Evolutionary conservation across 2,329 filamentous ascomycete species (phyloP), one percentile per base, ranked within the genome.

Genomic region (Trichoderma arundinaceum): DNA sequence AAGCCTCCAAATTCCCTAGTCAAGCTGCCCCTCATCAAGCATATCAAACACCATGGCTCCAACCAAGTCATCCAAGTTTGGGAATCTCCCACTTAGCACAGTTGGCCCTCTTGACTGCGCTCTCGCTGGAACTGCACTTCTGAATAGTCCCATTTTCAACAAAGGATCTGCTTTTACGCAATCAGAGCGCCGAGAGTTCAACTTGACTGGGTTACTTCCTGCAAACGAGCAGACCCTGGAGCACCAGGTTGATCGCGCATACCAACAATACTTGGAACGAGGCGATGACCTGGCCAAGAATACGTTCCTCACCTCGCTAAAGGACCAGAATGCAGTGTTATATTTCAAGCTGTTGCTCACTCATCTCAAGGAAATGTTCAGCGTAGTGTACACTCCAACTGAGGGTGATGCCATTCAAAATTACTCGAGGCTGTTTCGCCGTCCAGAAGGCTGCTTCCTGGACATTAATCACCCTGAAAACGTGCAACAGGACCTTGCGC

Each of bases 361-460:
- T 4, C 89, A 96, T 71, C 78, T 96, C 19, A 88, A 91, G 69
- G 92, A 96, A 74, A 95, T 96, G 91, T 94, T 96, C 73, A 88
- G 89, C 46, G 81, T 96, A n/a, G 91, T 96, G 33, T 97, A 96
- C 74, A 96, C 93, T 0, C 93, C 93, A 0, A 96, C 93, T 0
- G 92, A 96, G 77, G 92, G 91, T 8, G 92, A 96, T 46, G 93
- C 93, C 0, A 96, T 96, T 58, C 87, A 92, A 70, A 91, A 94
- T 69, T 96, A 92, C 74, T 95, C 92, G 0, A 80, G 88, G 0
- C 76, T 95, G 0, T 96, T 96, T 72, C 81, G 93, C 10, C 82
- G 86, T 17, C 91, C 92, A 0, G 90, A 94, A 70, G 93, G 93
- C 0, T 92, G 91, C 71, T 96, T 92, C 69, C 77, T 96, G 58